A percentile compares a stretch with the other conserved stretches of the same genome.
These are phyloP conservation scores for Paramyrothecium sp. DNA, from an alignment of 2,329 filamentous ascomycete genomes.

Conservation along the genomic window DNA sequence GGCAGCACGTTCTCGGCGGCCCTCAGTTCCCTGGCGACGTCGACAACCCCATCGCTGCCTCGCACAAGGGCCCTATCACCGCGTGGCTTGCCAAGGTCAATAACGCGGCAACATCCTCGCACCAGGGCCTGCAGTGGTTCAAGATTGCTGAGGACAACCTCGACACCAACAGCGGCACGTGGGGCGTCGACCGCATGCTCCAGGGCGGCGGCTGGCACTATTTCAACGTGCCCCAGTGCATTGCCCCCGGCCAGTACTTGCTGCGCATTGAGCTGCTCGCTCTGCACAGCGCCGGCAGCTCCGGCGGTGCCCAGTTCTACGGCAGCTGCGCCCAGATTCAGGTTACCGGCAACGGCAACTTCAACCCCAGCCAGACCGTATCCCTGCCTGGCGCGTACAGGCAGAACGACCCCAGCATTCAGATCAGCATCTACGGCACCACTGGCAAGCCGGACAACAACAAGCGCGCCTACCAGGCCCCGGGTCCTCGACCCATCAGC, in stretches of 20 bases:
- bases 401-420: slow-evolving; percentile 30
- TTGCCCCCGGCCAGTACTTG: slow-evolving; percentile 40
- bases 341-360: slow-evolving; percentile 17
- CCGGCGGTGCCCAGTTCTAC: slow-evolving; percentile 21
- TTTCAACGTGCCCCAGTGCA: slow-evolving; percentile 34
- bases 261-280: slow-evolving; percentile 40
- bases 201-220: slow-evolving; percentile 26
- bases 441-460: slow-evolving; percentile 25
- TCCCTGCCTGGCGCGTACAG: slow-evolving; percentile 29
- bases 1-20: slow-evolving; percentile 50
- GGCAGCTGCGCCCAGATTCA: slow-evolving; percentile 21
- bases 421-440: slow-evolving; percentile 30
- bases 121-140: slow-evolving; percentile 44
- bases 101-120: slow-evolving; percentile 39
- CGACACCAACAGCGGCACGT: slow-evolving; percentile 13
- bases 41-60: slow-evolving; percentile 47
- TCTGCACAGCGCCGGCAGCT: slow-evolving; percentile 32
- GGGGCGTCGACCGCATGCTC: slow-evolving; percentile 28
- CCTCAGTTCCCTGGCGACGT: slow-evolving; percentile 39
- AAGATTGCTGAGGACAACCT: slow-evolving; percentile 46
- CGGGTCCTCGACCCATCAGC: slow-evolving; percentile 27
- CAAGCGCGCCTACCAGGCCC: slow-evolving; percentile 30
- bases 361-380: slow-evolving; percentile 20
- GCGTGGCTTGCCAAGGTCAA: slow-evolving; percentile 48
- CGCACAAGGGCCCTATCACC: slow-evolving; percentile 48